Conservation (phyloP, 1,139 yeast genomes). For the Suhomyces maxii region DNA sequence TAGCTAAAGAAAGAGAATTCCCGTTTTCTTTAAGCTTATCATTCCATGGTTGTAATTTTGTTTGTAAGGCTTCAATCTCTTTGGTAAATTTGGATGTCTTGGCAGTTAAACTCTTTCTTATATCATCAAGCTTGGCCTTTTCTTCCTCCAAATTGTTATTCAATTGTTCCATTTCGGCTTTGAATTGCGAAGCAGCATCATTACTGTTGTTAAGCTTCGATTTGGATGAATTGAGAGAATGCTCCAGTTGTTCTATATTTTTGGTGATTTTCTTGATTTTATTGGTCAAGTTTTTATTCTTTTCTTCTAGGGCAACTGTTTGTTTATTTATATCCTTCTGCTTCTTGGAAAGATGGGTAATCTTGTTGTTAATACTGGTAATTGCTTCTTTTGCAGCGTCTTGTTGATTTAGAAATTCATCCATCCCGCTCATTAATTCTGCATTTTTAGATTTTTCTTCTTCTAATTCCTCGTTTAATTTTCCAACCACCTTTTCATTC, state of each 20-base stretch:
- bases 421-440: slow-evolving; percentile 44
- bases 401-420: slow-evolving; percentile 38
- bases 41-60: slow-evolving; percentile 81
- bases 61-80: slow-evolving; percentile 63
- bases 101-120: slow-evolving; percentile 66
- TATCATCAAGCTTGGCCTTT: slow-evolving; percentile 54
- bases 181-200: slow-evolving; percentile 42
- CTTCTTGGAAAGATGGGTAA: slow-evolving; percentile 35
- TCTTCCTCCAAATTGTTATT: slow-evolving; percentile 52
- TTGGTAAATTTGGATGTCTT: slow-evolving; percentile 68
- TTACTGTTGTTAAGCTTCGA: slow-evolving; percentile 48
- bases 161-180: slow-evolving; percentile 46
- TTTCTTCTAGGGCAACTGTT: slow-evolving; percentile 73
- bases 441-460: slow-evolving; percentile 50
- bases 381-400: slow-evolving; percentile 30
- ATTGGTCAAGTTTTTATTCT: slow-evolving; percentile 58
- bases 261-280: slow-evolving; percentile 67
- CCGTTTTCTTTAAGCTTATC: slow-evolving; percentile 65
- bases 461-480: slow-evolving; percentile 44
- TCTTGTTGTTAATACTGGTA: slow-evolving; percentile 27
- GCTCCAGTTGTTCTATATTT: slow-evolving; percentile 38
- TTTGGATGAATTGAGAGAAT: slow-evolving; percentile 41
- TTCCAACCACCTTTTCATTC: slow-evolving; percentile 33
- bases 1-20: slow-evolving; percentile 63
- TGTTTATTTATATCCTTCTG: slow-evolving; percentile 44